Base-by-base conservation (phyloP, 1,139 yeast genomes). In the Arxiozyma heterogenica region DNA sequence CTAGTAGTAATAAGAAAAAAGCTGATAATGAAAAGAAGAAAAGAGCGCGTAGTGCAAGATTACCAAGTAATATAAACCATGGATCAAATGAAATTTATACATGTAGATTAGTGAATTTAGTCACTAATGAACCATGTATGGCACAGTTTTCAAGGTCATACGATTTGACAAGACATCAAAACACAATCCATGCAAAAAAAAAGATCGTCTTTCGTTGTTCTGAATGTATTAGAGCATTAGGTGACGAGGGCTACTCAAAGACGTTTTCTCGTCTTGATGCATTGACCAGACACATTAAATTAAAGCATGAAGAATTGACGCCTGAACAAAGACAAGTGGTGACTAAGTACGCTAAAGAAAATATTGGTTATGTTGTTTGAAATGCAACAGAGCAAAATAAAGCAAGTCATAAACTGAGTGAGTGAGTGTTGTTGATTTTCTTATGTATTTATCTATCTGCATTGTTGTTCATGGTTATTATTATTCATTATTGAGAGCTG, bases 251-350 rank as follows among this genome's bases (percentile, higher is more conserved):
- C 30, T 70, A 71, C 41, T 71, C 71, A 61, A 87, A 93, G 72
- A 89, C 95, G 1, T 93, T 93, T 67, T 86, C 96, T 51, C 81
- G 98, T 60, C 87, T 90, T 69, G 98, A 93, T 71, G 97, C 98
- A 1, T 77, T 93, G 60, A 90, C 96, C 22, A 82, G 97, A 66
- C 98, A 93, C 69, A 84, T 89, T 51, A 78, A 96, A 58, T 93
- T 89, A 39, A 91, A 93, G 73, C 98, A 91, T 71, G 68, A 64
- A 53, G 82, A 82, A 55, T 76, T 86, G 41, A 77, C 80, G 6
- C 84, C 86, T 39, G 79, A 79, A 59, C 86, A 83, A 63, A 89
- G 88, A 30, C 81, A 81, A 56, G 81, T 81, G 53, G 81, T 86
- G 49, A 83, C 86, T 61, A 83, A 83, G 63, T 82, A 77, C 61